These are phyloP conservation scores for Cytospora leucostoma DNA, from an alignment of 2,329 filamentous ascomycete species.

Conservation along the genomic window DNA sequence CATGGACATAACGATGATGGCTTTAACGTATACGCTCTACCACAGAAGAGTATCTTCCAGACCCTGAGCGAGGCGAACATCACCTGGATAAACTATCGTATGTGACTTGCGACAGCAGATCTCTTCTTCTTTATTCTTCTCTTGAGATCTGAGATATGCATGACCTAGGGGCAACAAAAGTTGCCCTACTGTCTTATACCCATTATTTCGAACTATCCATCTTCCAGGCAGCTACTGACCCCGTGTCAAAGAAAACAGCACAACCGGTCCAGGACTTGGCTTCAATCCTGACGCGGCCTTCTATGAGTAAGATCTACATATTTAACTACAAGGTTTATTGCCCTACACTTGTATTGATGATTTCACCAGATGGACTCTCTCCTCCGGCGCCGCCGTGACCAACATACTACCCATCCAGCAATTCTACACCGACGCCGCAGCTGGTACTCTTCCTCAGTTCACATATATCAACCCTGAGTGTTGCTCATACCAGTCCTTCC, in stretches of 20 bases:
- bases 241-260: slow-evolving; percentile 37
- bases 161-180: too few relatives aligned
- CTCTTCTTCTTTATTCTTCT: too few relatives aligned
- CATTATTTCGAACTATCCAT: too few relatives aligned
- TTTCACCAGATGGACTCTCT: slow-evolving; percentile 34
- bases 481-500: slow-evolving; percentile 48
- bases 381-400: slow-evolving; percentile 11
- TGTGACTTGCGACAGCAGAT: too few relatives aligned
- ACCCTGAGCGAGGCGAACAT: slow-evolving; percentile 42
- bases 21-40: slow-evolving; percentile 34
- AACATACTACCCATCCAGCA: slow-evolving; percentile 37
- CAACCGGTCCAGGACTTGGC: slow-evolving; percentile 33
- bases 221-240: too few relatives aligned
- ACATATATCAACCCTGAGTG: slow-evolving; percentile 54
- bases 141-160: too few relatives aligned
- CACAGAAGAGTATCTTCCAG: slow-evolving; percentile 43
- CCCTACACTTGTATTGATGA: not conserved
- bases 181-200: too few relatives aligned
- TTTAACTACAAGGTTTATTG: not conserved
- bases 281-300: slow-evolving; percentile 43
- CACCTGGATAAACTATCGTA: slow-evolving; percentile 48
- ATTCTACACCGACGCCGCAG: slow-evolving; percentile 47
- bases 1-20: slow-evolving; percentile 36
- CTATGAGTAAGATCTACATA: slow-evolving; percentile 34
- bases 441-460: slow-evolving; percentile 46